Evolutionary conservation across 2,329 filamentous ascomycete genomes (phyloP).

Genomic region (Fusarium lyarnte): DNA sequence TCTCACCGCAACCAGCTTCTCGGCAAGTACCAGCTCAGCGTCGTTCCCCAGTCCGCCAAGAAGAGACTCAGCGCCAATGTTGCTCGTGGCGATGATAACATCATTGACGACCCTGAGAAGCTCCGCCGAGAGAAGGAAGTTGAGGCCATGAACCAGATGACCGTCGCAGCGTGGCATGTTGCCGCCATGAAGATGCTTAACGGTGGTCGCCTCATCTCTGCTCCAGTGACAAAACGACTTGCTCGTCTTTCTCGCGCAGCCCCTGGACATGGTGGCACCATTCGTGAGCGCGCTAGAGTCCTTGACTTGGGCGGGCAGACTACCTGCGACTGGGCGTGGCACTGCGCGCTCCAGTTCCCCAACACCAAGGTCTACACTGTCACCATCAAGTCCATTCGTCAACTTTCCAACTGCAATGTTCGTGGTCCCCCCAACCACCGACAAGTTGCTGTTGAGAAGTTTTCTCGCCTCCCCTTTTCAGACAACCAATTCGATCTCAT

Average conservation of each 20-base stretch:
- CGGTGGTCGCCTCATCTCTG: constrained; percentile 70
- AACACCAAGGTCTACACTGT: constrained; percentile 90
- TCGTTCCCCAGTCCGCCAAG: constrained; percentile 73
- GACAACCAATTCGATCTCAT: constrained; percentile 90
- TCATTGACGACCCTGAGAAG: constrained; percentile 71
- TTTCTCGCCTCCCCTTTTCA: constrained; percentile 86
- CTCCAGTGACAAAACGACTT: constrained; percentile 71
- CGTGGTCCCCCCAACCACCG: constrained; percentile 89
- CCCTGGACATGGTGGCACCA: constrained; percentile 54
- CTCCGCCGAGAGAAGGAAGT: constrained; percentile 78
- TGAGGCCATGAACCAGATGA: constrained; percentile 79
- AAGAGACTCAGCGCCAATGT: constrained; percentile 78
- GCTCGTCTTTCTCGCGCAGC: constrained; percentile 63
- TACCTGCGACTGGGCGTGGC: constrained; percentile 95
- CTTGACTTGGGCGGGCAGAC: constrained; percentile 88
- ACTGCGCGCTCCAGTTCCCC: constrained; percentile 85
- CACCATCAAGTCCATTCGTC: constrained; percentile 75
- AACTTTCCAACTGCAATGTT: constrained; percentile 77
- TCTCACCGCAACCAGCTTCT: constrained; percentile 83
- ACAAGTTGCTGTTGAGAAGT: constrained; percentile 78
- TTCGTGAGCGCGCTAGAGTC: constrained; percentile 70
- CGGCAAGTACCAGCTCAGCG: constrained; percentile 83
- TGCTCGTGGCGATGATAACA: constrained; percentile 73
- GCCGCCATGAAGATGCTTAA: constrained; percentile 69
- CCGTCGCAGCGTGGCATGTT: constrained; percentile 68